phyloP scores from a whole-genome alignment of 306 rosid species.

The Mucuna pruriens region DNA sequence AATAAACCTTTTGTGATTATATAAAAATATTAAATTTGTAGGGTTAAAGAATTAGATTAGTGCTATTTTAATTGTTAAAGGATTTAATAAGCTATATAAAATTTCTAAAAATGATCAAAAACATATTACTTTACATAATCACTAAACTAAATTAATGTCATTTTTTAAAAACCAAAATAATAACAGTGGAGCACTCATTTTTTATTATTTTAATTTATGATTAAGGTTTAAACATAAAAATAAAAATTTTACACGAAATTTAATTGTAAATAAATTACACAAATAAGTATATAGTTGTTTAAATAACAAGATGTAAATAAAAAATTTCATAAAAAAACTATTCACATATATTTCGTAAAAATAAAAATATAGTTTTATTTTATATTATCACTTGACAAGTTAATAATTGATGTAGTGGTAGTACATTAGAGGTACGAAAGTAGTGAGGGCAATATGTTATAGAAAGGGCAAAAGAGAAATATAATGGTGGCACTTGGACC shows the following conservation, averaged over 20 bases:
- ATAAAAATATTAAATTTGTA: too few relatives aligned
- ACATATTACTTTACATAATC: neutral
- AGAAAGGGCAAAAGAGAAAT: conserved; percentile 3
- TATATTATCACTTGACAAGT: neutral
- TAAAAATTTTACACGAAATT: neutral
- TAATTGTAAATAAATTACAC: neutral
- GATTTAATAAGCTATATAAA: too few relatives aligned
- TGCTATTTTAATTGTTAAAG: too few relatives aligned
- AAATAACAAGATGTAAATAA: neutral
- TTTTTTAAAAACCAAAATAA: neutral
- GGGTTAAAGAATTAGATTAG: too few relatives aligned
- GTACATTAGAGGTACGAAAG: neutral
- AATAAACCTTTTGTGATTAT: too few relatives aligned
- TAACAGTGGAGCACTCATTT: neutral
- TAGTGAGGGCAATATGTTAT: too few relatives aligned
- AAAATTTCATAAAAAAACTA: neutral
- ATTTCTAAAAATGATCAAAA: too few relatives aligned
- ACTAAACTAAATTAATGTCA: too few relatives aligned
- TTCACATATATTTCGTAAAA: neutral
- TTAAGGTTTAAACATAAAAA: neutral
- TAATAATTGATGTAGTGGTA: neutral
- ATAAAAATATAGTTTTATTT: too few relatives aligned
- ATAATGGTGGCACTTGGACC: neutral
- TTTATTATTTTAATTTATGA: neutral
- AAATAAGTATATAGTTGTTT: neutral